Base-by-base conservation (phyloP, 306 rosid species). In the Vicia faba region DNA sequence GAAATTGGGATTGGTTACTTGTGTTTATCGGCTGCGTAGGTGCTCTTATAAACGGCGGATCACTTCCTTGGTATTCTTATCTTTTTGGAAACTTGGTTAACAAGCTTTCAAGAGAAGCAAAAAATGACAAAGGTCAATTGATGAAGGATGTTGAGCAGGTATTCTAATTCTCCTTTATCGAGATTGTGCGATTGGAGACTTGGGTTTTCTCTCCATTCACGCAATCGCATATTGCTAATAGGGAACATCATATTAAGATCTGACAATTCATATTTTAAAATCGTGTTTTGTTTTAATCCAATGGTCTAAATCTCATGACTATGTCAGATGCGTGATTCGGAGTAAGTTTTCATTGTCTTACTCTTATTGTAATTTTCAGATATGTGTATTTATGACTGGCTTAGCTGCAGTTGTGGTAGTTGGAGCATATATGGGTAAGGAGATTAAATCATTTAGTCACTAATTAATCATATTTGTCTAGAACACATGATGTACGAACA, bases 391-490 rank as follows among this genome's bases (percentile, higher is more conserved):
- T 57, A 92, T 92, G 96, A 65, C 82, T 28, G 91, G 85, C 29
- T 51, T 87, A 63, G 89, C 96, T 61, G 87, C 91, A 60, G 19
- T 78, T 55, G 96, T 89, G 68, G 69, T 80, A 12, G 75, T 89
- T 76, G 98, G 96, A 86, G 93, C 96, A 58, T 92, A 87, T 68
- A 13, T 89, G 82, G 84, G 96, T 89, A 89, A 76, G 89, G 26
- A 76, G 46, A 75, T 63, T 64, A 67, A 43, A 26, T 48, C 49
- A 54, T 41, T 64, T 59, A 38, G 19, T 49, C 49, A 55, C 36
- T n/a, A 51, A 54, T 26, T n/a, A 61, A 13, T 61, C 16, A 60
- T 28, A 10, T 35, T 14, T 39, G 6, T 13, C 4, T 5, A 31
- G 66, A 54, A 55, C 12, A 53, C 0, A 43, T 64, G 48, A 15